These are phyloP conservation scores for Mycena venus DNA, from an alignment of 768 basidiomycete species.

Conservation along the genomic window DNA sequence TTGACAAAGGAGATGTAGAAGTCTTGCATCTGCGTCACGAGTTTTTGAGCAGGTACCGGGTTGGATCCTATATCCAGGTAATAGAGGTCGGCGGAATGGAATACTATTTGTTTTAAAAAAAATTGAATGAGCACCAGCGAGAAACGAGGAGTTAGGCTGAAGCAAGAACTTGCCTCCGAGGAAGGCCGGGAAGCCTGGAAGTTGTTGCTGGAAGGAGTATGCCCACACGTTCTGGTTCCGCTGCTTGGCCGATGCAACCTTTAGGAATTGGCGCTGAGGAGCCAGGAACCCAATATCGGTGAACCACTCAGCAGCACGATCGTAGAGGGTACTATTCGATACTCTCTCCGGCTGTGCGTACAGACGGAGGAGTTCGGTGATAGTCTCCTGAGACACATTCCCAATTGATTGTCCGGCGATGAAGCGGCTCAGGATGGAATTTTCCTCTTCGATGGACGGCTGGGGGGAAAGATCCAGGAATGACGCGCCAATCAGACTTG, in stretches of 20 bases:
- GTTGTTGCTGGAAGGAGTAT: not conserved
- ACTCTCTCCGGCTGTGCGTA: not conserved
- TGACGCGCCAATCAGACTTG: not conserved
- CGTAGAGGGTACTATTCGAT: not conserved
- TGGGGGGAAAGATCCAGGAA: conserved; percentile 6
- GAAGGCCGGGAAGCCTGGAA: not conserved
- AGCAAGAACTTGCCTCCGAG: not conserved
- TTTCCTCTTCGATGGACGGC: not conserved
- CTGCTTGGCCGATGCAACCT: not conserved
- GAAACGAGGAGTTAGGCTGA: not conserved
- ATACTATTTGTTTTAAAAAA: conserved; percentile 1
- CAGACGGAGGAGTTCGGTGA: not conserved
- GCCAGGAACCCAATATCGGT: not conserved
- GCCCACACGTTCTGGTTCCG: conserved; percentile 11
- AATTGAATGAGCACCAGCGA: not conserved
- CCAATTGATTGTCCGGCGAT: not conserved
- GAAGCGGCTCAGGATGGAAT: not conserved
- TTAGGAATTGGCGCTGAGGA: conserved; percentile 1
- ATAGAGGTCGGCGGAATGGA: conserved; percentile 11
- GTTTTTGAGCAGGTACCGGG: not conserved
- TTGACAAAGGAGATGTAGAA: conserved; percentile 14
- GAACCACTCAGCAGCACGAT: not conserved
- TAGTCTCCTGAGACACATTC: not conserved
- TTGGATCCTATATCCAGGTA: conserved; percentile 7
- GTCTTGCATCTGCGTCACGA: too few species aligned